Conservation (phyloP, 1,139 yeast species). For the Debaryomyces udenii region DNA sequence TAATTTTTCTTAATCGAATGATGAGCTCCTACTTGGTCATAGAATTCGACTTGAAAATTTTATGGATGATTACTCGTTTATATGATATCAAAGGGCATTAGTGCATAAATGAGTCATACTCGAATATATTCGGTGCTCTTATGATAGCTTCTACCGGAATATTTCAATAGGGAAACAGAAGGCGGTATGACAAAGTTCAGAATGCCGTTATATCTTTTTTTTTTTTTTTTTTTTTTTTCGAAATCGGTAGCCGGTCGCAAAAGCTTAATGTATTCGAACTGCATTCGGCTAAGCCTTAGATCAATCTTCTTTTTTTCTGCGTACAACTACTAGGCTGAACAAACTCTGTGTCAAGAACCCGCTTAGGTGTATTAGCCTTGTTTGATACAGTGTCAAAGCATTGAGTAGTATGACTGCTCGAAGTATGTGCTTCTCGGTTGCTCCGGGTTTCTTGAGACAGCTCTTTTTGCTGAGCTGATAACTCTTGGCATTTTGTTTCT, state of each 20-base stretch:
- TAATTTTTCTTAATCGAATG: conserved; percentile 8
- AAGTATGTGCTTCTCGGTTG: background rate
- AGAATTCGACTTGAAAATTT: conserved; percentile 5
- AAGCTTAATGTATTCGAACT: too few species aligned
- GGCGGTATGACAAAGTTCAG: background rate
- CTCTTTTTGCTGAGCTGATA: background rate
- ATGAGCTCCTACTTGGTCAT: background rate
- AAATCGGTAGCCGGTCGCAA: too few species aligned
- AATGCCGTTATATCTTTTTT: conserved; percentile 4
- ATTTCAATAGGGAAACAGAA: too few species aligned
- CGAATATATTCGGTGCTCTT: background rate
- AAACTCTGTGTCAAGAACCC: background rate
- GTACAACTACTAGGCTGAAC: background rate
- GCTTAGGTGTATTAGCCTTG: background rate
- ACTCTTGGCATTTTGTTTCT: conserved; percentile 15
- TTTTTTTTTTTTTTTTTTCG: too few species aligned
- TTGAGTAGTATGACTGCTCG: background rate
- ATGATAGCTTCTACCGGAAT: too few species aligned
- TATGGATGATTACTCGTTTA: conserved; percentile 2
- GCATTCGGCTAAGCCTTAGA: background rate
- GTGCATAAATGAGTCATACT: conserved; percentile 8
- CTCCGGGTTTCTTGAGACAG: too few species aligned
- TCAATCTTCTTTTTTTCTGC: conserved; percentile 7
- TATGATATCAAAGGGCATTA: conserved; percentile 7
- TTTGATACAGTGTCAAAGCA: background rate